Base-by-base conservation (phyloP, 2,329 filamentous ascomycete genomes). In the Pleoardoris graminearum region DNA sequence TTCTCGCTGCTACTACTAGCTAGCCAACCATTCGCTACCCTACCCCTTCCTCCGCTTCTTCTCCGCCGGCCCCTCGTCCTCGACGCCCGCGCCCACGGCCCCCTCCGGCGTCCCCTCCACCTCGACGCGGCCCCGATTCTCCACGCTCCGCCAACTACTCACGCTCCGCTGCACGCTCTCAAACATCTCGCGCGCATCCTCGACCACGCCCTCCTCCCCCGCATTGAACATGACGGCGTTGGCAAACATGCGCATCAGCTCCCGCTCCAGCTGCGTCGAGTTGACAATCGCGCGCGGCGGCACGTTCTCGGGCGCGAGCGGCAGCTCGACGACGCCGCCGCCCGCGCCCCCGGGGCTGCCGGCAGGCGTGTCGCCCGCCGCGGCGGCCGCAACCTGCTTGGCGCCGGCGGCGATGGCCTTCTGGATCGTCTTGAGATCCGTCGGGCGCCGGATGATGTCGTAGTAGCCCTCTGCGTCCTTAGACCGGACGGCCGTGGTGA, bases 211-310 rank as follows among this genome's bases (percentile, higher is more conserved):
- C 32, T 93, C 90, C 72, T 96, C 91, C 57, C 96, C 90, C 0
- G 89, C 86, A 64, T 97, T 97, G 79, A 96, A 99, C 94, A 99
- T 97, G 74, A 97, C 89, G 16, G 94, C 93, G 67, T 97, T 97
- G 61, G 91, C 91, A 72, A 97, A 96, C 90, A 97, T 97, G 64
- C 95, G 89, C 63, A 95, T 90, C 10, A 97, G 79, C 71, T 97
- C 93, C 60, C 91, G 90, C 74, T 97, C 93, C 14, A 97, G 81
- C 71, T 97, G 94, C 1, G 88, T 85, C 45, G 89, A 92, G 73
- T 97, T 97, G 73, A 97, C 90, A 63, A 97, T 96, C 17, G 87
- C 90, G 63, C 86, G 90, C 0, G 94, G 93, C 2, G 93, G 90
- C 2, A 93, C 81, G 22, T 96, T 79, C 51, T 97, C 90, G 44